phyloP scores from a whole-genome alignment of 495 filamentous ascomycete genomes.

The Xylaria intraflava region DNA sequence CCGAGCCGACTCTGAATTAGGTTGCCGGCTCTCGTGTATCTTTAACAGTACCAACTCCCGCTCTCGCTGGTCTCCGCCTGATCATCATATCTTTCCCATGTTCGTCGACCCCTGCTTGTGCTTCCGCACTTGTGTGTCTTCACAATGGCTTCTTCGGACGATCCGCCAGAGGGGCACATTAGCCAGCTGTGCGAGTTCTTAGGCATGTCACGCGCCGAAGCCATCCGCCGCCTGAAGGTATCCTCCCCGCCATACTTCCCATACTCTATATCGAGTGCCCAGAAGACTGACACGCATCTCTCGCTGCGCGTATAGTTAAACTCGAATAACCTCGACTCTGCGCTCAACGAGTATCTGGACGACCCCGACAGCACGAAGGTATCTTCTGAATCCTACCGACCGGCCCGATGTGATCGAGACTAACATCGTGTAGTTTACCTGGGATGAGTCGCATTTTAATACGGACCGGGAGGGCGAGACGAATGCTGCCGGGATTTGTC shows the following conservation, averaged over 20 bases:
- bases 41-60: background rate
- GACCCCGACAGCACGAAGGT: conserved; percentile 32
- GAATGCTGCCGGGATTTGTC: conserved; percentile 28
- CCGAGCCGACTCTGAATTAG: background rate
- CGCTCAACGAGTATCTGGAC: conserved; percentile 42
- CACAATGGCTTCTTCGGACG: conserved; percentile 24
- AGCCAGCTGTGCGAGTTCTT: conserved; percentile 24
- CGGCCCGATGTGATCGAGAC: background rate
- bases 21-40: conserved; percentile 1
- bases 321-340: conserved; percentile 36
- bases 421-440: conserved; percentile 32
- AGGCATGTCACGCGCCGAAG: conserved; percentile 25
- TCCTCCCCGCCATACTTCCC: background rate
- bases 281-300: background rate
- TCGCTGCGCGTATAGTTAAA: conserved; percentile 28
- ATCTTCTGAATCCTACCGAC: background rate
- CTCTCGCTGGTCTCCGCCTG: background rate
- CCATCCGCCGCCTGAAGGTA: conserved; percentile 37
- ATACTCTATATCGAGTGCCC: background rate
- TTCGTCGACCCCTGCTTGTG: background rate
- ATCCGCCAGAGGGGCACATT: conserved; percentile 27
- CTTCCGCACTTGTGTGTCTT: background rate
- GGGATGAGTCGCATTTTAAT: conserved; percentile 43
- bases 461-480: conserved; percentile 38
- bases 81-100: conserved; percentile 1